Base-by-base conservation (phyloP, 495 filamentous ascomycete species). In the Cladorrhinum samala region DNA sequence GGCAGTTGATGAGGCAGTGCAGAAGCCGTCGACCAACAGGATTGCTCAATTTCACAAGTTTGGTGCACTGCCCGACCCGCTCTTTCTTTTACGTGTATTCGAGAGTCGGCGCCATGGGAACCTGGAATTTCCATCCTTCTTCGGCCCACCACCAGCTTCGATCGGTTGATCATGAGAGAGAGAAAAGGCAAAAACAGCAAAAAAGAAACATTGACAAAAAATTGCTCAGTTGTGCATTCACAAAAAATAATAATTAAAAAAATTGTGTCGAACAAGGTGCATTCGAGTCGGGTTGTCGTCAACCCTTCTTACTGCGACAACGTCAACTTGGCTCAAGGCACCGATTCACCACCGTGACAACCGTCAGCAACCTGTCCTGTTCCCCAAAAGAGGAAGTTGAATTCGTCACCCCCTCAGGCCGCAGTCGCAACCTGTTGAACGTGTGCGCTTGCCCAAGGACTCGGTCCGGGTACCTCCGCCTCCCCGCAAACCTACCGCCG, bases 351-450 rank as follows among this genome's bases (percentile, higher is more conserved):
- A 6, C 13, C 18, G 17, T 49, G 16, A 11, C 19, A 24, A 16
- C 49, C 49, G 46, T 58, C 52, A 42, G 51, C 51, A 49, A 19
- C 30, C 46, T 23, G 42, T 50, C 23, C 37, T 24, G n/a, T 38
- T 52, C 16, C 57, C 63, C 21, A 40, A n/a, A 66, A 59, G 18
- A 45, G 60, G 63, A 56, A 62, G 60, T 27, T 50, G 64, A 38
- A 47, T 49, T 66, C 64, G 64, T 67, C 60, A 67, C 49, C 64
- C n/a, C 64, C 45, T 64, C 59, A 62, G 64, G 56, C 64, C 64
- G 64, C 64, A 63, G 63, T 27, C 16, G 51, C 42, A 49, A 21
- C 17, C 20, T 24, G 24, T n/a, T n/a, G n/a, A n/a, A n/a, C n/a
- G n/a, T n/a, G n/a, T n/a, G n/a, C n/a, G n/a, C n/a, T n/a, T n/a